phyloP scores from a whole-genome alignment of 768 basidiomycete species.

The Collybiopsis luxurians region DNA sequence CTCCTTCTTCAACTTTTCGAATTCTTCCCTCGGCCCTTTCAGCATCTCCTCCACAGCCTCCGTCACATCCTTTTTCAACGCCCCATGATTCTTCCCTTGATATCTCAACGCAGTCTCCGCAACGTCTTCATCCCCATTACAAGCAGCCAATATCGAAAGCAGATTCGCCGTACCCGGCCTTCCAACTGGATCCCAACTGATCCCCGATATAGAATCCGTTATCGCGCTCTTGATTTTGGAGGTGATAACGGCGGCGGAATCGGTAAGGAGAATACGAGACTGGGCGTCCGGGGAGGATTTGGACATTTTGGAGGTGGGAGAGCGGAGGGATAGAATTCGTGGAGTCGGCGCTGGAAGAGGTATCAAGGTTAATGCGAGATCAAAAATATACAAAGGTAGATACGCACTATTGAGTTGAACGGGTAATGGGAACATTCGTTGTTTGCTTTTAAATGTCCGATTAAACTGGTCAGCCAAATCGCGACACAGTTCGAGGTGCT shows the following conservation, averaged over 20 bases:
- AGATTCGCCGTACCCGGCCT: conserved; percentile 86
- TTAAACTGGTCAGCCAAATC: conserved; percentile 87
- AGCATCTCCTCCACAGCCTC: conserved; percentile 71
- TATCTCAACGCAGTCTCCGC: conserved; percentile 48
- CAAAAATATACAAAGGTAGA: conserved; percentile 22
- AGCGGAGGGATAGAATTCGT: conserved; percentile 82
- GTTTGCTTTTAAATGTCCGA: conserved; percentile 46
- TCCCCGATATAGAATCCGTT: conserved; percentile 74
- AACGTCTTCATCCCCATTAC: conserved; percentile 43
- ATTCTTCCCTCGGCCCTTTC: conserved; percentile 66
- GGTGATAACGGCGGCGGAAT: conserved; percentile 55
- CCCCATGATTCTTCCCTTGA: conserved; percentile 53
- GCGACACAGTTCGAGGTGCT: conserved; percentile 87
- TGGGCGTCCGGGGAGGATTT: conserved; percentile 79
- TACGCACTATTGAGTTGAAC: conserved; percentile 63
- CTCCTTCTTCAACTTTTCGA: conserved; percentile 60
- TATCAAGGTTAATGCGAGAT: neutral
- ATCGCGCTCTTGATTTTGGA: conserved; percentile 78
- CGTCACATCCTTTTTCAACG: conserved; percentile 71
- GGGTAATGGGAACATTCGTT: conserved; percentile 70
- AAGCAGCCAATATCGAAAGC: conserved; percentile 76
- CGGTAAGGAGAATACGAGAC: conserved; percentile 87
- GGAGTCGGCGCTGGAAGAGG: conserved; percentile 62
- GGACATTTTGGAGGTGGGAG: conserved; percentile 91
- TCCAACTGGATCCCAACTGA: conserved; percentile 77